These are phyloP conservation scores for Neurospora cerealis DNA, from an alignment of 495 filamentous ascomycete species.

Conservation along the genomic window DNA sequence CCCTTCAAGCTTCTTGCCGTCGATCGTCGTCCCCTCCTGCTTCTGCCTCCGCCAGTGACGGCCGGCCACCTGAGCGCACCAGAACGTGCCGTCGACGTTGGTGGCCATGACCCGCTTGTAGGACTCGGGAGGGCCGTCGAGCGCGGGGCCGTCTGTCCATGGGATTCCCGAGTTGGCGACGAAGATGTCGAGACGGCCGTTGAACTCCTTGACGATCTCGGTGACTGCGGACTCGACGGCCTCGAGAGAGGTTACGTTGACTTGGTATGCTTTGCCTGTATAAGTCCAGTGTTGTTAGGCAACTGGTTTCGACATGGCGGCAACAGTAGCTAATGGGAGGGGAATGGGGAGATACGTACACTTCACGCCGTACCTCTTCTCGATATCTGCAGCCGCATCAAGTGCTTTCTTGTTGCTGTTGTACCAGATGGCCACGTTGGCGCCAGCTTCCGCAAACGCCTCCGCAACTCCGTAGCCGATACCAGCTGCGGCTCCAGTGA, in stretches of 20 bases:
- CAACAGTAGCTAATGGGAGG: not conserved
- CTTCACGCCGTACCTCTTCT: constrained; percentile 67
- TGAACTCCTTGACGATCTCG: constrained; percentile 55
- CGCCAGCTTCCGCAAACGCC: constrained; percentile 68
- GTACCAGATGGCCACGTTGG: constrained; percentile 84
- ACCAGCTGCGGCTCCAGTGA: constrained; percentile 71
- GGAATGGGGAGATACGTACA: constrained; percentile 35
- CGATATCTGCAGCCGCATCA: constrained; percentile 62
- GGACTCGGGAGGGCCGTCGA: constrained; percentile 53
- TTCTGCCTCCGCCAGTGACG: constrained; percentile 51
- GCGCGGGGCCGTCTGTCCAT: constrained; percentile 58
- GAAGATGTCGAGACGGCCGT: constrained; percentile 67
- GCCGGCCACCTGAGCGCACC: constrained; percentile 70
- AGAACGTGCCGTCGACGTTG: constrained; percentile 75
- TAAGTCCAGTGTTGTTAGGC: not conserved
- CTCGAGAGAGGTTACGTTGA: constrained; percentile 51
- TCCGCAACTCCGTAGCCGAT: constrained; percentile 75
- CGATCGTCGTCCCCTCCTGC: constrained; percentile 52
- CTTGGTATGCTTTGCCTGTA: constrained; percentile 66
- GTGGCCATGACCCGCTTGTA: constrained; percentile 61
- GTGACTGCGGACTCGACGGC: constrained; percentile 49
- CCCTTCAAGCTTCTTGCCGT: constrained; percentile 56
- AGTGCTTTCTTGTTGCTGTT: constrained; percentile 64
- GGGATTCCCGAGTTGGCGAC: constrained; percentile 73
- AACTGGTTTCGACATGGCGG: not conserved